A percentile compares a stretch with the other conserved stretches of the same genome.
These are phyloP conservation scores for Euphorbia pulcherrima DNA, from an alignment of 345 rosid genomes.

Conservation along the genomic window DNA sequence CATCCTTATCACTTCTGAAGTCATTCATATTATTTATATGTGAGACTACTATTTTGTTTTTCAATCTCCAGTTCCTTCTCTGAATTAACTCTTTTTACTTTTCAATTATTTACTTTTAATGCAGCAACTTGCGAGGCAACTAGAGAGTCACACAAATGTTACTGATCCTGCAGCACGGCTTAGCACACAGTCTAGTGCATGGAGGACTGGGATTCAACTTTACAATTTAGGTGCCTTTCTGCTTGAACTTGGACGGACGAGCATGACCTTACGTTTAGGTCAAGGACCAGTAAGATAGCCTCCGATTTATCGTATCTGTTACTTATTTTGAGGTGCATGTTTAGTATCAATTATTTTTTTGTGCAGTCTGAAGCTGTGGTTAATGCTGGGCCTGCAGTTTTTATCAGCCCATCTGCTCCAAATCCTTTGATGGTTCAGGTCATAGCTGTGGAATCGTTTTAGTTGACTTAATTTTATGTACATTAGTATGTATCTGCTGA, in stretches of 20 bases:
- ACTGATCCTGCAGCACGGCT: slow-evolving; percentile 38
- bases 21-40: background rate
- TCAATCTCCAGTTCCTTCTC: slow-evolving; percentile 12
- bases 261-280: slow-evolving; percentile 68
- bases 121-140: slow-evolving; percentile 52
- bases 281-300: slow-evolving; percentile 52
- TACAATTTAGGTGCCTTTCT: slow-evolving; percentile 64
- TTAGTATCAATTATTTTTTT: slow-evolving; percentile 17
- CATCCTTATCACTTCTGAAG: background rate
- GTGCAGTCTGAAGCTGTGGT: slow-evolving; percentile 69
- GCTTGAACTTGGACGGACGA: slow-evolving; percentile 78
- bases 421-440: slow-evolving; percentile 85
- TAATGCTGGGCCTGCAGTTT: slow-evolving; percentile 78
- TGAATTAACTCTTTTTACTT: background rate
- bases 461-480: background rate
- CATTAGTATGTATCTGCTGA: slow-evolving; percentile 20
- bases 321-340: slow-evolving; percentile 5
- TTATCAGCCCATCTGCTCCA: slow-evolving; percentile 62
- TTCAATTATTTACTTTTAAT: slow-evolving; percentile 6
- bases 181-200: slow-evolving; percentile 39
- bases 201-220: slow-evolving; percentile 48
- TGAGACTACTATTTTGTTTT: background rate
- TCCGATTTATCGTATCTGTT: background rate
- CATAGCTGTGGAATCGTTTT: slow-evolving; percentile 15
- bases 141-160: slow-evolving; percentile 50